These are phyloP conservation scores for Mortierella sp. DNA, from an alignment of 371 early-diverging fungal genomes.

Conservation along the genomic window DNA sequence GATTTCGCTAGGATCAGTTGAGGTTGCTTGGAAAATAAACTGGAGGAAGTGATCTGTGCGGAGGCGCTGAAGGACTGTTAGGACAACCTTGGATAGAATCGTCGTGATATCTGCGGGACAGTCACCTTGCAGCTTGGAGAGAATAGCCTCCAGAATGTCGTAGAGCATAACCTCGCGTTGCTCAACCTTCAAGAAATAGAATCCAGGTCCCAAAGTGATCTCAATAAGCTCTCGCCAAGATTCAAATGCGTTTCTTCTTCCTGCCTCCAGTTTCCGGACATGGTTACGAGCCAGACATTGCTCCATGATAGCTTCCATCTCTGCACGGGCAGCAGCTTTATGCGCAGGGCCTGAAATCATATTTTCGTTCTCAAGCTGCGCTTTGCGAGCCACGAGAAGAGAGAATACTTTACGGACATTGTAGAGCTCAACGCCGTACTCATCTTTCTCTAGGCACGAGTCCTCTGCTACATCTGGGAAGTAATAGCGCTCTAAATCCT, in stretches of 20 bases:
- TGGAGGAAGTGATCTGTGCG: conserved; percentile 59
- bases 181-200: conserved; percentile 69
- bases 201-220: conserved; percentile 76
- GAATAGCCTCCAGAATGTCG: conserved; percentile 70
- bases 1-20: conserved; percentile 48
- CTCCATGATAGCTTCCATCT: conserved; percentile 67
- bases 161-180: conserved; percentile 69
- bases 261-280: conserved; percentile 67
- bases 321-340: conserved; percentile 60
- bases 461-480: conserved; percentile 57
- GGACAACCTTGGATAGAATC: conserved; percentile 70
- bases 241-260: conserved; percentile 72
- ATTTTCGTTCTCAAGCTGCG: conserved; percentile 64
- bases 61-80: conserved; percentile 65
- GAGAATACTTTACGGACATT: conserved; percentile 76
- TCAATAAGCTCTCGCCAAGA: conserved; percentile 89
- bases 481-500: conserved; percentile 52
- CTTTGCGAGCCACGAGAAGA: conserved; percentile 59
- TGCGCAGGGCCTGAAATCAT: conserved; percentile 58
- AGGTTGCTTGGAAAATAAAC: conserved; percentile 56
- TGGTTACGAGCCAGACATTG: conserved; percentile 74
- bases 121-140: conserved; percentile 69
- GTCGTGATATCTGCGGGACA: conserved; percentile 67
- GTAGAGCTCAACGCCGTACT: conserved; percentile 70
- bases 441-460: conserved; percentile 64